Conservation (phyloP, 148 eudicot genomes). For the Silene uniflora region DNA sequence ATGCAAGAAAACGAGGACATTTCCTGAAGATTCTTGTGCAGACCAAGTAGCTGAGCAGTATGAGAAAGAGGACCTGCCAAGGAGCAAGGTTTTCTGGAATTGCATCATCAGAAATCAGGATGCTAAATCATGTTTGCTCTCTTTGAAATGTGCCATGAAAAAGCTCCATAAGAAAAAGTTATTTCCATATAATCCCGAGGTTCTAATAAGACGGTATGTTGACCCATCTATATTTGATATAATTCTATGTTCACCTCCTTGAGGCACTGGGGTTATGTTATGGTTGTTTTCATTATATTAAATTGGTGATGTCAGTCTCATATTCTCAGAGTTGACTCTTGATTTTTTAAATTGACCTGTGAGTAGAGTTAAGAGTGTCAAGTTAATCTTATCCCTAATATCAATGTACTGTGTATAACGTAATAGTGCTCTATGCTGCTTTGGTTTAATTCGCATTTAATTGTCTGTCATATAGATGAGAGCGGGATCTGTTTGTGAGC, state of each 20-base stretch:
- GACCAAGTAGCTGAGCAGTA: conserved; percentile 21
- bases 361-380: not conserved
- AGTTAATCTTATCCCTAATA: not conserved
- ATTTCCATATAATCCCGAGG: conserved; percentile 90
- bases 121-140: conserved; percentile 63
- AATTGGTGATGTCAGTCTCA: not conserved
- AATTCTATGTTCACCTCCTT: not conserved
- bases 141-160: conserved; percentile 49
- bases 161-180: conserved; percentile 59
- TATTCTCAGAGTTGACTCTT: not conserved
- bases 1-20: conserved; percentile 45
- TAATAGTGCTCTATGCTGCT: not conserved
- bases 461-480: not conserved
- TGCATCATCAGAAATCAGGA: conserved; percentile 34
- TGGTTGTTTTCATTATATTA: not conserved
- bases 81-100: conserved; percentile 18
- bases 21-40: conserved; percentile 24
- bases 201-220: conserved; percentile 66
- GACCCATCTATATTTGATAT: not conserved
- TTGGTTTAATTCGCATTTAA: not conserved
- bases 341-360: not conserved
- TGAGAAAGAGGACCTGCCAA: conserved; percentile 18
- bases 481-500: not conserved
- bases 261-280: not conserved
- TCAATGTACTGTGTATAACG: conserved; percentile 5